Conservation (phyloP, 305 asterid species). For the Fraxinus sp. region DNA sequence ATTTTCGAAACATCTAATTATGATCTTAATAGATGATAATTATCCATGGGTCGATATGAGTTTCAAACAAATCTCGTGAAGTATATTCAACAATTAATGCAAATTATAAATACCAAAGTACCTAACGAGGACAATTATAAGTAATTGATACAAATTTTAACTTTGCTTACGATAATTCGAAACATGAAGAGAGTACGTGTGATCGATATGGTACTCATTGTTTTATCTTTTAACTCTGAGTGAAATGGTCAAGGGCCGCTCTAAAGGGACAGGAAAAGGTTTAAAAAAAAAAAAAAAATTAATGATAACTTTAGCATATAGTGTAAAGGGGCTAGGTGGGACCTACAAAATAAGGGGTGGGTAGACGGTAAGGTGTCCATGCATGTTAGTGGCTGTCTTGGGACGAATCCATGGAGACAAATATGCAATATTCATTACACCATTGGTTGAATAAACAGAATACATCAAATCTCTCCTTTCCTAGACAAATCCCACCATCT, state of each 20-base stretch:
- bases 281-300: too few relatives aligned
- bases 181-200: background rate
- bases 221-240: too few relatives aligned
- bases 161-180: background rate
- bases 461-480: constrained; percentile 34
- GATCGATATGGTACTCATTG: background rate
- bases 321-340: background rate
- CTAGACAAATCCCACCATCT: constrained; percentile 20
- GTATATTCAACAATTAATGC: too few relatives aligned
- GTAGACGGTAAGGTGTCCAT: constrained; percentile 31
- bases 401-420: constrained; percentile 32
- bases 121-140: too few relatives aligned
- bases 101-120: too few relatives aligned
- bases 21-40: background rate
- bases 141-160: too few relatives aligned
- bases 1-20: background rate
- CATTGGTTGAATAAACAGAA: constrained; percentile 20
- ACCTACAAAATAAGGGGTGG: constrained; percentile 12
- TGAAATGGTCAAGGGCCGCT: too few relatives aligned
- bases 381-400: constrained; percentile 31
- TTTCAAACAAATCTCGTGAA: too few relatives aligned
- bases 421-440: constrained; percentile 24
- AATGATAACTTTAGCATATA: background rate
- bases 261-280: too few relatives aligned
- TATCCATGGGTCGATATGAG: too few relatives aligned